phyloP scores from a whole-genome alignment of 1,284 basidiomycete genomes.

The Pisolithus thermaeus region DNA sequence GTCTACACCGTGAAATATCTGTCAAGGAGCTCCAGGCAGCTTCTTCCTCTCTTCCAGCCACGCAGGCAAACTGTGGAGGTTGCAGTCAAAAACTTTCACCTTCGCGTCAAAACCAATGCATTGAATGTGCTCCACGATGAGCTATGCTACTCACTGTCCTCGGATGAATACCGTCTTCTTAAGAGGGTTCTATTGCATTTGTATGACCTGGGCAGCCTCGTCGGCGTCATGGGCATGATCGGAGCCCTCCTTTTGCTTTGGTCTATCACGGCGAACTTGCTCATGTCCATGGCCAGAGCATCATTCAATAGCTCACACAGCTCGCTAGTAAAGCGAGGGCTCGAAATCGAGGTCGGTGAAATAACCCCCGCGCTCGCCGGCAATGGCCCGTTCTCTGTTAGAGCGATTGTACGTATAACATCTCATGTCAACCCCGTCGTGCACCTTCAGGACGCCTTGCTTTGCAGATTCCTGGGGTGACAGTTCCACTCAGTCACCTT shows the following conservation, averaged over 20 bases:
- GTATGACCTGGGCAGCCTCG: constrained; percentile 48
- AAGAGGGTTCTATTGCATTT: constrained; percentile 27
- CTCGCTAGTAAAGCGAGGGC: constrained; percentile 14
- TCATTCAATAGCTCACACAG: neutral
- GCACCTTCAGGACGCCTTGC: neutral
- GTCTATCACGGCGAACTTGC: constrained; percentile 29
- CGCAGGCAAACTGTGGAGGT: constrained; percentile 19
- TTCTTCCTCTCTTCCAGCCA: constrained; percentile 18
- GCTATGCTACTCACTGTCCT: constrained; percentile 29
- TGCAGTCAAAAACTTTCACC: constrained; percentile 31
- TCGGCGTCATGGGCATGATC: constrained; percentile 47
- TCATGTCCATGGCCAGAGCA: constrained; percentile 14
- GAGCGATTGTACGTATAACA: constrained; percentile 40
- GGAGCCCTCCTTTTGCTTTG: constrained; percentile 37
- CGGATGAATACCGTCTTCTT: constrained; percentile 16
- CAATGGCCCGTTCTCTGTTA: constrained; percentile 21
- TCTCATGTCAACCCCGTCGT: neutral
- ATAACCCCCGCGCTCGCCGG: constrained; percentile 7
- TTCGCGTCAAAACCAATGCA: constrained; percentile 47
- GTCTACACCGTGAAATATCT: constrained; percentile 21
- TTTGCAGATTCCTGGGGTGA: constrained; percentile 68
- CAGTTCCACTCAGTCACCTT: constrained; percentile 60
- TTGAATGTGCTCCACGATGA: constrained; percentile 49
- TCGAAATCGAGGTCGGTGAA: neutral
- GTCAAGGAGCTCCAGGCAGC: constrained; percentile 10